phyloP scores from a whole-genome alignment of 1,284 basidiomycete species.

The Irpex sp. region DNA sequence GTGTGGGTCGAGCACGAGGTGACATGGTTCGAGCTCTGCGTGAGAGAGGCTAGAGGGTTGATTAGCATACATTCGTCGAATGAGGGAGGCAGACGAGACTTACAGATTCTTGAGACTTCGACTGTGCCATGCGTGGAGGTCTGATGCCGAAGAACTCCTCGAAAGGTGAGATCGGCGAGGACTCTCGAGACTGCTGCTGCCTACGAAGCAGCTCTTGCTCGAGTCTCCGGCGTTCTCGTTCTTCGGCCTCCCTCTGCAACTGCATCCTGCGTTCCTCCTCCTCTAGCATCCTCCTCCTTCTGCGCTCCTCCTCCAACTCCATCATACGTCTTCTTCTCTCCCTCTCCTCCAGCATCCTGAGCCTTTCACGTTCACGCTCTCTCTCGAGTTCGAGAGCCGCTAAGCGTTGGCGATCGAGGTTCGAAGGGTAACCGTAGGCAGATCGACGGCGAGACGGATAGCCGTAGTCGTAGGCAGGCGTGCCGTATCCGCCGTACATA shows the following conservation, averaged over 20 bases:
- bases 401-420: conserved; percentile 9
- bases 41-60: background rate
- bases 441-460: conserved; percentile 12
- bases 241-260: conserved; percentile 16
- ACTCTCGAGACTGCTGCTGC: conserved; percentile 15
- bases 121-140: conserved; percentile 11
- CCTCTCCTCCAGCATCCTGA: conserved; percentile 16
- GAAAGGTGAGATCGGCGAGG: conserved; percentile 12
- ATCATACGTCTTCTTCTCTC: conserved; percentile 11
- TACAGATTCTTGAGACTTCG: background rate
- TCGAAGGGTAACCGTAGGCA: conserved; percentile 19
- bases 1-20: conserved; percentile 3
- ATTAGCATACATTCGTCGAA: background rate
- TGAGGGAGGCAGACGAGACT: background rate
- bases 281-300: conserved; percentile 10
- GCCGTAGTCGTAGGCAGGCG: background rate
- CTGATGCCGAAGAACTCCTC: conserved; percentile 23
- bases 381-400: conserved; percentile 15
- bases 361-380: conserved; percentile 19
- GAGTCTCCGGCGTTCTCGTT: conserved; percentile 14
- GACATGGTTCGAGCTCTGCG: conserved; percentile 15
- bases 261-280: conserved; percentile 18
- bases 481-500: background rate
- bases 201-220: conserved; percentile 22
- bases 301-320: conserved; percentile 9